Conservation (phyloP, 2,329 filamentous ascomycete species). For the Pleoardoris graminearum region DNA sequence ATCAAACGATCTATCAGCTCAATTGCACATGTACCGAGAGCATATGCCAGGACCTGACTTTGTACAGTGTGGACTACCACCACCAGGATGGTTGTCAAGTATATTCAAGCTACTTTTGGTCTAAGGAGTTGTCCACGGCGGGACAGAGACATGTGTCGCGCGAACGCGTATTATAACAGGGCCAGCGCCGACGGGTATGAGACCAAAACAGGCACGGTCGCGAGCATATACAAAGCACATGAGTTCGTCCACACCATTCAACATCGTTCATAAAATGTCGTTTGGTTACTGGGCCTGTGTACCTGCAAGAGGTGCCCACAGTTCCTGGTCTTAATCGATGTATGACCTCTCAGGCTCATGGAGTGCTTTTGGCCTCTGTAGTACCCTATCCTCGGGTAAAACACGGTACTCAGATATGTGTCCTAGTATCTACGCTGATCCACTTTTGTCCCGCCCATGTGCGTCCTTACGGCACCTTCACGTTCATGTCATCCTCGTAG, state of each 20-base stretch:
- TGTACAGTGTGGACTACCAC: too few species aligned
- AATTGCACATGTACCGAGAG: too few species aligned
- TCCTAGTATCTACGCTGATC: not conserved
- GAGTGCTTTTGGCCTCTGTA: not conserved
- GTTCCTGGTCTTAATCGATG: not conserved
- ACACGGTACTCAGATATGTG: not conserved
- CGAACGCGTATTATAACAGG: too few species aligned
- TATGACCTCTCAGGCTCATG: not conserved
- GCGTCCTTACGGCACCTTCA: constrained; percentile 60
- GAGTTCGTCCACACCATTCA: not conserved
- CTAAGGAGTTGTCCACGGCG: too few species aligned
- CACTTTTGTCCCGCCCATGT: not conserved
- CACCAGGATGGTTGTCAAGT: too few species aligned
- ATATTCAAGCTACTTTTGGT: too few species aligned
- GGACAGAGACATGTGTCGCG: too few species aligned
- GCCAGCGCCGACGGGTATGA: too few species aligned
- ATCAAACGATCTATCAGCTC: too few species aligned
- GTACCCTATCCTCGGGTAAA: not conserved
- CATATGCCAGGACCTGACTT: too few species aligned
- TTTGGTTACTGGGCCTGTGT: not conserved
- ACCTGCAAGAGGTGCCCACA: not conserved
- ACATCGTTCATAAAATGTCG: constrained; percentile 1
- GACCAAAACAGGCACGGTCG: too few species aligned
- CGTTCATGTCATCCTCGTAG: constrained; percentile 79
- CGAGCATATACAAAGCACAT: not conserved